A percentile compares a stretch with the other conserved stretches of the same genome.
phyloP scores from a whole-genome alignment of 495 filamentous ascomycete species.

The Mytilinidion resinicola region DNA sequence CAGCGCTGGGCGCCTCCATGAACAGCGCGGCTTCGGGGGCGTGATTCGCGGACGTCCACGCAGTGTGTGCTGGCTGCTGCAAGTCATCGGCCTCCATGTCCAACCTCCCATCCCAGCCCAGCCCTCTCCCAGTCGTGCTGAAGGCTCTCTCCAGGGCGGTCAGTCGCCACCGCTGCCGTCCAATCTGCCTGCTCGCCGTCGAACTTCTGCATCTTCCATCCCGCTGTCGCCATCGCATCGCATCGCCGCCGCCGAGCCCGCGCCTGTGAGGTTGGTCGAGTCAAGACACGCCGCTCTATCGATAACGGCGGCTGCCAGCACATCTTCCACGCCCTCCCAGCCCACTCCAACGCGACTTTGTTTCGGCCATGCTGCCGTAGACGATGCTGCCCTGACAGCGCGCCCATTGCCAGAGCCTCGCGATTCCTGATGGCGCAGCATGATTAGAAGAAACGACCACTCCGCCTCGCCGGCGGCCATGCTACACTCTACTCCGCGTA shows the following conservation, averaged over 20 bases:
- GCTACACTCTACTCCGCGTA: slow-evolving; percentile 24
- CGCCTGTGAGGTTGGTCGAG: neutral
- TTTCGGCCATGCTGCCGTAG: slow-evolving; percentile 21
- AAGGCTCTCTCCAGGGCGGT: neutral
- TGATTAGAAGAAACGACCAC: slow-evolving; percentile 22
- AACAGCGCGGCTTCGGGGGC: neutral
- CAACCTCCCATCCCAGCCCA: neutral
- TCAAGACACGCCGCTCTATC: slow-evolving; percentile 4
- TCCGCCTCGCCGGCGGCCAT: slow-evolving; percentile 29
- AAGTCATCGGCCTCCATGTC: slow-evolving; percentile 13
- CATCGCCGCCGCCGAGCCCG: neutral
- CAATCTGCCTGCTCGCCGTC: neutral
- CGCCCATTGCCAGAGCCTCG: slow-evolving; percentile 1
- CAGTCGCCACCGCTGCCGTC: slow-evolving; percentile 6
- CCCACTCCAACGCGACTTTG: slow-evolving; percentile 4
- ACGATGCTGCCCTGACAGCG: slow-evolving; percentile 1
- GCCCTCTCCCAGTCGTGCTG: neutral
- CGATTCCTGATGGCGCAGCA: slow-evolving; percentile 21
- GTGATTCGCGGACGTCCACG: slow-evolving; percentile 16
- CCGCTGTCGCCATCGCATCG: slow-evolving; percentile 4
- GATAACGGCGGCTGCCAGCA: slow-evolving; percentile 12
- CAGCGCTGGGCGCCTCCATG: slow-evolving; percentile 5
- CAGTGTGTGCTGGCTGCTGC: slow-evolving; percentile 19
- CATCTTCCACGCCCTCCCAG: neutral
- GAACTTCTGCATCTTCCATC: slow-evolving; percentile 3